Evolutionary conservation across 305 asterid species (phyloP).

Genomic region (Solanum chacoense): DNA sequence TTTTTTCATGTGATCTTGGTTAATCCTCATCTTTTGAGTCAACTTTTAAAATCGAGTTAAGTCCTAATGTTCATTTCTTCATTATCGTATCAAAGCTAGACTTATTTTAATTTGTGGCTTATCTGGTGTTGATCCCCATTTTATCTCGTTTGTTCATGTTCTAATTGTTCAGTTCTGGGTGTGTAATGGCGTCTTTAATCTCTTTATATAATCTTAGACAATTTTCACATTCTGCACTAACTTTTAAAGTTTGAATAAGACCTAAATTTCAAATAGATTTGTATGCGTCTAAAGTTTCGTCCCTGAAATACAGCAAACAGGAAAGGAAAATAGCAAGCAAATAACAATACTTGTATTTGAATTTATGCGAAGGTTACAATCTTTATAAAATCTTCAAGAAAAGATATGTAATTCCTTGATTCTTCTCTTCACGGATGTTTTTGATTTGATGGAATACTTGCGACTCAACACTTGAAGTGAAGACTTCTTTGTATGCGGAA

Average conservation of each 20-base stretch:
- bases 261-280: not conserved
- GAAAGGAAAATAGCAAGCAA: too few relatives aligned
- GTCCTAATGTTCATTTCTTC: not conserved
- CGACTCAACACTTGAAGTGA: too few relatives aligned
- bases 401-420: too few relatives aligned
- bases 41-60: not conserved
- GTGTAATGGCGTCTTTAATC: not conserved
- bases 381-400: too few relatives aligned
- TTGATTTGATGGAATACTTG: too few relatives aligned
- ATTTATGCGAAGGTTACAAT: too few relatives aligned
- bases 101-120: not conserved
- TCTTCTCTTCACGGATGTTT: too few relatives aligned
- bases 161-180: not conserved
- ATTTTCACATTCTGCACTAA: not conserved
- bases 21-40: not conserved
- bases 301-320: too few relatives aligned
- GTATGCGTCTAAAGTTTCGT: too few relatives aligned
- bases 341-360: too few relatives aligned
- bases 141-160: not conserved
- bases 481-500: too few relatives aligned
- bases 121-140: not conserved
- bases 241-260: not conserved
- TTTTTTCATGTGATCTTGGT: not conserved
- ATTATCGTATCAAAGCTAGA: not conserved
- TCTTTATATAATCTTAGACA: not conserved